phyloP scores from a whole-genome alignment of 139 green algal species.

The Marvania coccoides region DNA sequence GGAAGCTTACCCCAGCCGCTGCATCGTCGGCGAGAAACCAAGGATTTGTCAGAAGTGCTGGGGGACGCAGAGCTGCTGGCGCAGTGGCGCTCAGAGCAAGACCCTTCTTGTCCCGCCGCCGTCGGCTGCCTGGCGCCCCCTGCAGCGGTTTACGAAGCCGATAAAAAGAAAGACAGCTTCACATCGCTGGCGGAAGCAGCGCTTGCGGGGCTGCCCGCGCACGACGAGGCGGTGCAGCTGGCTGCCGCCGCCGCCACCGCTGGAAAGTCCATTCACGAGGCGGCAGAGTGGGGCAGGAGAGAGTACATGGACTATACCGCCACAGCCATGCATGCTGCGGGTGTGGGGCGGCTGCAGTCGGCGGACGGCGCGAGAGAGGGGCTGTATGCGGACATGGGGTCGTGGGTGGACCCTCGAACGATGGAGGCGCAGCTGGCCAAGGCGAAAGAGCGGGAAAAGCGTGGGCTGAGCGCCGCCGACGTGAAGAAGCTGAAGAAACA shows the following conservation, averaged over 20 bases:
- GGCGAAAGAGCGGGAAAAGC: constrained; percentile 12
- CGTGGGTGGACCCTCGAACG: constrained; percentile 5
- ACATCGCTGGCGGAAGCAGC: constrained; percentile 30
- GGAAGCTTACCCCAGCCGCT: too few species aligned
- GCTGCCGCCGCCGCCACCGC: constrained; percentile 28
- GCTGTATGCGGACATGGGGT: constrained; percentile 14
- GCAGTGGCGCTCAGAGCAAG: constrained; percentile 9
- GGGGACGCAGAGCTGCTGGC: constrained; percentile 26
- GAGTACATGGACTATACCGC: background rate
- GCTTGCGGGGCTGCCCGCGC: constrained; percentile 35
- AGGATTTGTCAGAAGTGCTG: constrained; percentile 33
- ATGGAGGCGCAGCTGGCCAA: constrained; percentile 12
- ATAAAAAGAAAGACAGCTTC: constrained; percentile 1
- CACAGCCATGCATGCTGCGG: background rate
- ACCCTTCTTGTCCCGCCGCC: background rate
- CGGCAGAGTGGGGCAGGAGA: constrained; percentile 3
- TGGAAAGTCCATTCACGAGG: constrained; percentile 34
- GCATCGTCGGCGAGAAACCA: too few species aligned
- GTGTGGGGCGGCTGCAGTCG: constrained; percentile 5
- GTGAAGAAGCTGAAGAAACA: background rate
- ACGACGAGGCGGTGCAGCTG: constrained; percentile 49
- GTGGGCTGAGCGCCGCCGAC: background rate
- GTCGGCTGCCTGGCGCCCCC: background rate
- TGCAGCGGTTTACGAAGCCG: background rate
- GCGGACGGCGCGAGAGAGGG: background rate